These are phyloP conservation scores for Staphylotrichum longicolle DNA, from an alignment of 495 filamentous ascomycete genomes.

Conservation along the genomic window DNA sequence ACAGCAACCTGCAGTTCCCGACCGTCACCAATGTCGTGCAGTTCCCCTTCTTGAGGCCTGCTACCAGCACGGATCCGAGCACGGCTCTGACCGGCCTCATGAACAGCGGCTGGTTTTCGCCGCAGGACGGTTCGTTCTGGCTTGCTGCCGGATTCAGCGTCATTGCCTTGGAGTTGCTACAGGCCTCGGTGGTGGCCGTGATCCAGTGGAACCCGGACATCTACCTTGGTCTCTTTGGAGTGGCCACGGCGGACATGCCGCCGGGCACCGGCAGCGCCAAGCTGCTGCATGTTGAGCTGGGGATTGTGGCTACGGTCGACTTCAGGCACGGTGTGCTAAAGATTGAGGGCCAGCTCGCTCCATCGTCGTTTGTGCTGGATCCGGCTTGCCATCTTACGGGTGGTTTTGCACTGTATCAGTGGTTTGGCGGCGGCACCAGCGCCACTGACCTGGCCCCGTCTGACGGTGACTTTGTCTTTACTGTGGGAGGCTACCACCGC, in stretches of 20 bases:
- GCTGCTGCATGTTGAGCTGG: slow-evolving; percentile 44
- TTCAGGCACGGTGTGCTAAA: slow-evolving; percentile 38
- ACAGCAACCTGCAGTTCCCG: slow-evolving; percentile 37
- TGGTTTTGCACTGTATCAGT: slow-evolving; percentile 48
- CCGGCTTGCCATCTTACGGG: slow-evolving; percentile 48
- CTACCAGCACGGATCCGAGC: too few relatives aligned
- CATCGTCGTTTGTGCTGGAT: slow-evolving; percentile 43
- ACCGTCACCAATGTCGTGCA: slow-evolving; percentile 31
- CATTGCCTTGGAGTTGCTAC: slow-evolving; percentile 44
- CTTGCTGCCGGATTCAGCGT: slow-evolving; percentile 43
- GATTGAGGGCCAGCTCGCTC: slow-evolving; percentile 45
- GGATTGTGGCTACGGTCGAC: slow-evolving; percentile 39
- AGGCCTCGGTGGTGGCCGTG: slow-evolving; percentile 40
- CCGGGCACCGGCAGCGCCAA: slow-evolving; percentile 10
- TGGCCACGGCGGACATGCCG: slow-evolving; percentile 21
- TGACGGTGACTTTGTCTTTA: slow-evolving; percentile 52
- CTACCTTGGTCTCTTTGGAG: slow-evolving; percentile 42
- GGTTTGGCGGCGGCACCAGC: slow-evolving; percentile 37
- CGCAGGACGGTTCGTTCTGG: slow-evolving; percentile 37
- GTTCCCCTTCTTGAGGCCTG: slow-evolving; percentile 33
- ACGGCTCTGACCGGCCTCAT: background rate
- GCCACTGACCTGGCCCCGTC: background rate
- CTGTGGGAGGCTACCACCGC: slow-evolving; percentile 52
- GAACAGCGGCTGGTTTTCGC: slow-evolving; percentile 22
- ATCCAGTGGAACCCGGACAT: slow-evolving; percentile 22